Conservation (phyloP, 495 filamentous ascomycete species). For the Sordaria brevicollis region DNA sequence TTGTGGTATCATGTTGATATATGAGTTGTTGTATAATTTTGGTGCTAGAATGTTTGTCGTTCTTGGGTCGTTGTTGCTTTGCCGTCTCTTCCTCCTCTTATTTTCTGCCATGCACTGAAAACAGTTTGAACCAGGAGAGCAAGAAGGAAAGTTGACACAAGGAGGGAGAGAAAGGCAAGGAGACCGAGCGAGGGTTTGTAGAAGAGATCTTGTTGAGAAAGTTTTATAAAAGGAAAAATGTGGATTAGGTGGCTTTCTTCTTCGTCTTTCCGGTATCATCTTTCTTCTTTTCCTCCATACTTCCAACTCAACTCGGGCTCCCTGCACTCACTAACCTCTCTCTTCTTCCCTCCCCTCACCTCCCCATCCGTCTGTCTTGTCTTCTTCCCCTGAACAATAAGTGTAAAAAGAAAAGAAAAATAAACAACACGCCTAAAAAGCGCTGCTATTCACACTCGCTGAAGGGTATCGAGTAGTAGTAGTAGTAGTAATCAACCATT, state of each 20-base stretch:
- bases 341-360: background rate
- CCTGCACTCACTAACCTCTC: background rate
- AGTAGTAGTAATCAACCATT: background rate
- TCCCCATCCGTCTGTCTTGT: background rate
- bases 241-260: background rate
- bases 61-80: background rate
- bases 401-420: background rate
- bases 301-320: no score
- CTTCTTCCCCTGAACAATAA: background rate
- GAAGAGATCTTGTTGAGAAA: background rate
- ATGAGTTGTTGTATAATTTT: background rate
- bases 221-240: background rate
- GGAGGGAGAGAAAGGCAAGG: background rate
- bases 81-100: background rate
- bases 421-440: background rate
- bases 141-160: background rate
- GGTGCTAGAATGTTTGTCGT: background rate
- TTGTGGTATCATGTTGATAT: conserved; percentile 28
- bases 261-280: background rate
- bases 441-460: background rate
- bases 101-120: background rate
- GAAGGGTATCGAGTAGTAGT: background rate
- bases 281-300: background rate
- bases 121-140: background rate
- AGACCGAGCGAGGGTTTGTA: background rate